Percentiles rank a stretch among this genome's conserved stretches.
Evolutionary conservation across 2,329 filamentous ascomycete species (phyloP).

Genomic region (Aspergillus novofumigatus): DNA sequence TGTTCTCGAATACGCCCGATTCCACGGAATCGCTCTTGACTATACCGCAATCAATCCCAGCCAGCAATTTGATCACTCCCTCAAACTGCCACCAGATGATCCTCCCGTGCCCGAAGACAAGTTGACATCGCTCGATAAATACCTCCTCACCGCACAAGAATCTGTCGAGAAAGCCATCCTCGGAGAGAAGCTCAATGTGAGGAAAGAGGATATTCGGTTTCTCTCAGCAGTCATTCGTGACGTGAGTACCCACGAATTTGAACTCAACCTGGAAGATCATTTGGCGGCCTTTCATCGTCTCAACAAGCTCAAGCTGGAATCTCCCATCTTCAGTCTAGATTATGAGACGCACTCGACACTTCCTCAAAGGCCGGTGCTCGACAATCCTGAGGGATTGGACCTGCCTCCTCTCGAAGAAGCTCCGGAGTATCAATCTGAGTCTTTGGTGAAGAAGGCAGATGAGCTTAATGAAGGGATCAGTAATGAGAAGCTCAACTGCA

Average conservation of each 20-base stretch:
- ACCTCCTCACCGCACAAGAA: conserved; percentile 9
- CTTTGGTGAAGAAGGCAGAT: background rate
- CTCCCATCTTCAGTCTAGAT: conserved; percentile 44
- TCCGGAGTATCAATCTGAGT: background rate
- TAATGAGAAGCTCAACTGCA: conserved; percentile 25
- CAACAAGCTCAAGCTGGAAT: conserved; percentile 39
- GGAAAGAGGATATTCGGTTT: conserved; percentile 25
- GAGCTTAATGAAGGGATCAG: conserved; percentile 4
- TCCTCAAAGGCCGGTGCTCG: conserved; percentile 21
- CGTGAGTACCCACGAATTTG: conserved; percentile 6
- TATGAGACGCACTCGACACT: conserved; percentile 43
- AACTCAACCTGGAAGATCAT: conserved; percentile 15
- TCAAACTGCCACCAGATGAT: conserved; percentile 7
- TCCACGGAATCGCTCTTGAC: conserved; percentile 36
- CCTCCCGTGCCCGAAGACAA: conserved; percentile 14
- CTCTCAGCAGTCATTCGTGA: conserved; percentile 27
- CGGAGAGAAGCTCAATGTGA: conserved; percentile 34
- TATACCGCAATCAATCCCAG: conserved; percentile 20
- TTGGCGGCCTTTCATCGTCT: conserved; percentile 19
- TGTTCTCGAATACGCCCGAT: conserved; percentile 47
- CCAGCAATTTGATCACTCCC: conserved; percentile 11
- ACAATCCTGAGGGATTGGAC: background rate
- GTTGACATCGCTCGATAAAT: conserved; percentile 12
- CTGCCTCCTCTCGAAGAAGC: background rate
- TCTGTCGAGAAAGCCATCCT: conserved; percentile 8